Evolutionary conservation across 1,139 yeast species (phyloP).

Genomic region (Scheffersomyces titani): DNA sequence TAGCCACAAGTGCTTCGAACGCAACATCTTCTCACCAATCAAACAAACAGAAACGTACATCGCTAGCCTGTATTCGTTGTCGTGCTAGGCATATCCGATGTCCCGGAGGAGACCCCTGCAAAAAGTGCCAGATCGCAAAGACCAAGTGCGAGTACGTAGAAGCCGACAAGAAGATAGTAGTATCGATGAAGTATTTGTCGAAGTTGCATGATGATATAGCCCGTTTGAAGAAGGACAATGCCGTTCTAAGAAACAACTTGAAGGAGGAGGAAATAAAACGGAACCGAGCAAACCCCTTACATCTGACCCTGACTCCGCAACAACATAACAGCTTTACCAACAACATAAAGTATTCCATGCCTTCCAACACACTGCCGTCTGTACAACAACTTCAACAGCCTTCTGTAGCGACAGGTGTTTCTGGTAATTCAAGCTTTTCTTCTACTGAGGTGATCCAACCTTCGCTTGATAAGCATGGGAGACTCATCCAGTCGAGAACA

Average conservation of each 20-base stretch:
- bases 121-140: slow-evolving; percentile 59
- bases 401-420: slow-evolving; percentile 1
- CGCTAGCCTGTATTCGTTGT: slow-evolving; percentile 65
- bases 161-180: slow-evolving; percentile 76
- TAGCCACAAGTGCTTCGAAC: neutral
- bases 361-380: slow-evolving; percentile 1
- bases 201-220: slow-evolving; percentile 68
- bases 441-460: slow-evolving; percentile 57
- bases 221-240: slow-evolving; percentile 54
- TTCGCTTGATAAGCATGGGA: slow-evolving; percentile 67
- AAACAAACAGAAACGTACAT: slow-evolving; percentile 27
- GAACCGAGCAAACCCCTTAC: neutral
- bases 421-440: neutral
- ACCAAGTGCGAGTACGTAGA: slow-evolving; percentile 74
- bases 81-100: slow-evolving; percentile 76
- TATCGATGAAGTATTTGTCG: slow-evolving; percentile 71
- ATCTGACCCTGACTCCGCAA: neutral
- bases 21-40: neutral
- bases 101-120: slow-evolving; percentile 80
- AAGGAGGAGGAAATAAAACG: slow-evolving; percentile 28
- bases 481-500: slow-evolving; percentile 69
- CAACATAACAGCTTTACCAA: neutral
- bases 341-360: neutral
- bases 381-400: slow-evolving; percentile 4
- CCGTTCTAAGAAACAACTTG: slow-evolving; percentile 49